A percentile compares a stretch with the other conserved stretches of the same genome.
Evolutionary conservation across 164 flowering plant species (phyloP).

Genomic region (Tetrastigma voinierianum): DNA sequence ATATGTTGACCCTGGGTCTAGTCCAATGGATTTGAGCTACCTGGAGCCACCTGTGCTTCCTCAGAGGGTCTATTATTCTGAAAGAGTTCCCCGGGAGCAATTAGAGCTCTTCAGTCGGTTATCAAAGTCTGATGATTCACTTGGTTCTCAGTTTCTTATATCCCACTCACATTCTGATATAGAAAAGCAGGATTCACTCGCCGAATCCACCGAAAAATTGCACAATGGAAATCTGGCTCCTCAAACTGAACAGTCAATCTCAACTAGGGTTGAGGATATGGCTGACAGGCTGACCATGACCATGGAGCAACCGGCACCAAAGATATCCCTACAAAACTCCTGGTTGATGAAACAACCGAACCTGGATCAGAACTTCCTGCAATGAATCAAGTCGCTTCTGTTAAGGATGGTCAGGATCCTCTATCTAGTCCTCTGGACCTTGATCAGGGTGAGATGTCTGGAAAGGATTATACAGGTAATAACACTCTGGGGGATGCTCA

Average conservation of each 20-base stretch:
- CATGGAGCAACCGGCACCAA: conserved; percentile 4
- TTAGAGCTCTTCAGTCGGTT: conserved; percentile 29
- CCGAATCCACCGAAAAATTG: conserved; percentile 19
- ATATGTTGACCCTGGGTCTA: conserved; percentile 23
- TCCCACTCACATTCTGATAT: conserved; percentile 28
- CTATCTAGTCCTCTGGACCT: conserved; percentile 28
- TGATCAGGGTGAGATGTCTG: conserved; percentile 31
- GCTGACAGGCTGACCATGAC: conserved; percentile 16
- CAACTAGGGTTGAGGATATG: conserved; percentile 7
- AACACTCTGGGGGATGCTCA: conserved; percentile 16
- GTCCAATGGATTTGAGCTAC: conserved; percentile 23
- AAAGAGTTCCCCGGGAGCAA: conserved; percentile 41
- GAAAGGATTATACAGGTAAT: conserved; percentile 15
- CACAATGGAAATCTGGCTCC: conserved; percentile 3
- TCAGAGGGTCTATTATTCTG: conserved; percentile 40
- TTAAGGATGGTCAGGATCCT: conserved; percentile 30
- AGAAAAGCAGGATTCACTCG: conserved; percentile 8
- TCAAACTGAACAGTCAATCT: conserved; percentile 17
- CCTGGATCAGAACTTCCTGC: conserved; percentile 20
- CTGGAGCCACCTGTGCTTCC: conserved; percentile 25
- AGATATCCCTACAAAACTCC: conserved; percentile 13
- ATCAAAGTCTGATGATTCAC: conserved; percentile 48
- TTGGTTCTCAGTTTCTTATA: conserved; percentile 38
- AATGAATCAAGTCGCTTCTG: conserved; percentile 21
- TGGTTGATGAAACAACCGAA: conserved; percentile 9